These are phyloP conservation scores for Rhododendron kiyosumense DNA, from an alignment of 148 eudicot species.

Conservation along the genomic window DNA sequence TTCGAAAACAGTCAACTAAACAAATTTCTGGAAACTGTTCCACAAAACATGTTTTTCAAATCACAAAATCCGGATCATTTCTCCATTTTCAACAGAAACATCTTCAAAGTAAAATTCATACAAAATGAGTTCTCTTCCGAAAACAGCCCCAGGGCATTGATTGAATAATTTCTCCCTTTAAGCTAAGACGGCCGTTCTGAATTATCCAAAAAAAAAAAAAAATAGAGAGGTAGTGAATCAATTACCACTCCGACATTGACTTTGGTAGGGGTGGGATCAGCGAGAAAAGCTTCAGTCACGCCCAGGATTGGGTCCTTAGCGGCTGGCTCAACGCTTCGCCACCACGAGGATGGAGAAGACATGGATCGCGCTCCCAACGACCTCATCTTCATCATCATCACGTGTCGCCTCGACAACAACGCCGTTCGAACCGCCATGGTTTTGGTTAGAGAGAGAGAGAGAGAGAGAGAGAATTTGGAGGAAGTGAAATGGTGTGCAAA, in stretches of 20 bases:
- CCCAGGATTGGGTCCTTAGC: conserved; percentile 95
- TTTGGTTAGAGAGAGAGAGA: background rate
- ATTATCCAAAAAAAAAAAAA: background rate
- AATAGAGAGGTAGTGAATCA: background rate
- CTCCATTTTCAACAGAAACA: background rate
- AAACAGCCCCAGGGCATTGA: too few relatives aligned
- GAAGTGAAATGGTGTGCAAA: background rate
- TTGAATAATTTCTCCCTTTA: too few relatives aligned
- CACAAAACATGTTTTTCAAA: background rate
- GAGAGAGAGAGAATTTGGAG: background rate
- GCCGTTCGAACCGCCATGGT: conserved; percentile 43
- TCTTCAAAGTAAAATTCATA: background rate
- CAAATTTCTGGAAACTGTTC: background rate
- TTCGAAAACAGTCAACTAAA: background rate
- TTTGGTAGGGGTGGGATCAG: conserved; percentile 79
- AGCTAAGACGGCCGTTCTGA: too few relatives aligned
- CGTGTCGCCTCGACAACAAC: conserved; percentile 6
- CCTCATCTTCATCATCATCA: background rate
- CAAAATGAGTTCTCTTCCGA: background rate
- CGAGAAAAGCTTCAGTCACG: conserved; percentile 87
- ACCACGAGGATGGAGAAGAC: conserved; percentile 62
- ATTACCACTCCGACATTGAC: conserved; percentile 89
- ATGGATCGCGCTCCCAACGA: conserved; percentile 37
- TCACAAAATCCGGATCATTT: background rate
- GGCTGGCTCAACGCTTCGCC: conserved; percentile 81